Base-by-base conservation (phyloP, 2,329 filamentous ascomycete species). In the Neonectria hederae region DNA sequence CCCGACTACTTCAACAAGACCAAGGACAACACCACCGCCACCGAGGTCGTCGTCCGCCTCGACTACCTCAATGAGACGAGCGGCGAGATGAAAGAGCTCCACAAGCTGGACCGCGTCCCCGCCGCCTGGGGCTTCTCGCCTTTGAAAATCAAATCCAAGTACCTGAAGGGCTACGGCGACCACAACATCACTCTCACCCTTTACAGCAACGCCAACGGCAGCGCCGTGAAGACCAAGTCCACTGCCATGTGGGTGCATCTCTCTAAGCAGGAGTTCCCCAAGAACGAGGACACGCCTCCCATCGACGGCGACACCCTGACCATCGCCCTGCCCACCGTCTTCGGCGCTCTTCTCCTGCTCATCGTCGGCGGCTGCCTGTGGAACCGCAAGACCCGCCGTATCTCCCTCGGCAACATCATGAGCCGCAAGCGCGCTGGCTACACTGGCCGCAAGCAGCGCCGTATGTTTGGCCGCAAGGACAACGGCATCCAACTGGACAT, bases 291-390 rank as follows among this genome's bases (percentile, higher is more conserved):
- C 8, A 74, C 75, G 1, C 76, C 74, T 59, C 65, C 71, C 56
- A 76, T 77, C 67, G 66, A 75, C 64, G 72, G 81, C 53, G 68
- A 78, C 10, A 83, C 81, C 28, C 77, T 89, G 48, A 80, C 81
- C 72, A 85, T 89, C 68, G 86, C 82, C 14, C 78, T 89, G 6
- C 86, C 86, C 19, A 76, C 79, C 58, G 77, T 85, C 21, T 75
- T 86, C n/a, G 83, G 81, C 54, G 78, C 83, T 71, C 76, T 86
- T 58, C 52, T 79, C 45, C 64, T 87, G 53, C 78, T 85, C 66
- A 63, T 87, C 69, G 46, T 89, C 78, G 80, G 89, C 76, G 74
- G 88, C 76, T 81, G 84, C 78, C 58, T 90, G 80, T 87, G 82
- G 81, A 86, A 87, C 76, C 79, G 81, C 59, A 80, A 83, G 70